A percentile compares a stretch with the other conserved stretches of the same genome.
Conservation (phyloP, 1,284 basidiomycete species). For the Rhizopogon parksii region DNA sequence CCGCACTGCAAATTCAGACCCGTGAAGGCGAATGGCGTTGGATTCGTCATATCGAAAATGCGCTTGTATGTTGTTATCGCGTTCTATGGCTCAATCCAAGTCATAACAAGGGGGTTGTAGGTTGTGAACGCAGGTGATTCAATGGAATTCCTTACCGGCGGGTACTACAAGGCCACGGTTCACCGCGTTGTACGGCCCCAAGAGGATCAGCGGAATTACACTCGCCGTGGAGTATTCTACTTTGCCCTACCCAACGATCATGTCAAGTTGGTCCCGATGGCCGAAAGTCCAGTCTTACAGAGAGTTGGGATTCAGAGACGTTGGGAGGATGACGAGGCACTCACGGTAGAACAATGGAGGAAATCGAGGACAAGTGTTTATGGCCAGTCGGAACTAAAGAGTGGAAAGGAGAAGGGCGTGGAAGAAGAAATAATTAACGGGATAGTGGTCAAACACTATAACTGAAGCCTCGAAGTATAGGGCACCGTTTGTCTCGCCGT, state of each 20-base stretch:
- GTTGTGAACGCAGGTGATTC: constrained; percentile 55
- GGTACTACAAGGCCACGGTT: constrained; percentile 41
- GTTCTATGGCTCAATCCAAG: not conserved
- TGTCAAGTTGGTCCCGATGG: constrained; percentile 25
- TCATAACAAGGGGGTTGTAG: constrained; percentile 16
- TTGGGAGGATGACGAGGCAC: constrained; percentile 29
- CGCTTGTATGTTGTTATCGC: constrained; percentile 34
- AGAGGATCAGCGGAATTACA: constrained; percentile 32
- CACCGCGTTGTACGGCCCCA: constrained; percentile 41
- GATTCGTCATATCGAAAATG: constrained; percentile 54
- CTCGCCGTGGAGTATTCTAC: constrained; percentile 40
- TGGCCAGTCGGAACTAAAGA: constrained; percentile 31
- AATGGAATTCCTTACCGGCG: constrained; percentile 50
- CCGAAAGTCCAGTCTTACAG: constrained; percentile 27
- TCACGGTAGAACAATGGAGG: constrained; percentile 35
- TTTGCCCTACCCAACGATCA: constrained; percentile 32
- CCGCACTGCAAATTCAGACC: constrained; percentile 50
- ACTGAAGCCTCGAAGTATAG: constrained; percentile 15
- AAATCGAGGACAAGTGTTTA: constrained; percentile 34
- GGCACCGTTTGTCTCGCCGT: not conserved
- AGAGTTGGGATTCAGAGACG: constrained; percentile 26
- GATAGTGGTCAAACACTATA: constrained; percentile 39
- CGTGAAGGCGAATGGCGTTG: constrained; percentile 50
- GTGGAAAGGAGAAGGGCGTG: constrained; percentile 25
- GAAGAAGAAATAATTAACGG: constrained; percentile 43